Conservation (phyloP, 2,329 filamentous ascomycete genomes). For the Chaetomium strumarium region DNA sequence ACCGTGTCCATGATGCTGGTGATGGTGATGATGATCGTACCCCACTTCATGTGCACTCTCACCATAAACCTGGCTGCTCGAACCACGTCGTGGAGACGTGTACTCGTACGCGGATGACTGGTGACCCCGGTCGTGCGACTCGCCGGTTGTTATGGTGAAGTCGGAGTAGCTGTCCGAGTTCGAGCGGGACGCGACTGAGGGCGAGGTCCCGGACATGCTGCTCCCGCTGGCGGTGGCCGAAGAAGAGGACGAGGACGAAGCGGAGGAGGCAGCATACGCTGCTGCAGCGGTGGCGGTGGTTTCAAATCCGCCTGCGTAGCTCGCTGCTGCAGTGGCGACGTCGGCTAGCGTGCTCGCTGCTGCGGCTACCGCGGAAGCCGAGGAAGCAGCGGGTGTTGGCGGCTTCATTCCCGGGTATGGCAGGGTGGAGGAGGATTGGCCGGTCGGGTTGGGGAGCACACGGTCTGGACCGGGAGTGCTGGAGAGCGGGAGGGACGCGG, state of each 20-base stretch:
- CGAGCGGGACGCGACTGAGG: slow-evolving; percentile 11
- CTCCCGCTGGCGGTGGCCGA: slow-evolving; percentile 4
- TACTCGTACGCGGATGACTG: not conserved
- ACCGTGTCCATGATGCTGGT: not conserved
- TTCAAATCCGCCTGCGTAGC: slow-evolving; percentile 21
- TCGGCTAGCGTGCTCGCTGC: slow-evolving; percentile 24
- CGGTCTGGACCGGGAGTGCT: slow-evolving; percentile 26
- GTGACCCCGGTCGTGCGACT: slow-evolving; percentile 26
- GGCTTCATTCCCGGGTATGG: slow-evolving; percentile 28
- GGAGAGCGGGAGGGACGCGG: slow-evolving; percentile 34
- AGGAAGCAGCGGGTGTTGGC: not conserved
- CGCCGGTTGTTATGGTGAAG: slow-evolving; percentile 25
- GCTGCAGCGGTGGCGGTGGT: slow-evolving; percentile 5
- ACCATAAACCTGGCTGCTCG: slow-evolving; percentile 15
- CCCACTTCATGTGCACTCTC: not conserved
- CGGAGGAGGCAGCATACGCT: slow-evolving; percentile 11
- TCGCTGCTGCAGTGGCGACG: slow-evolving; percentile 25
- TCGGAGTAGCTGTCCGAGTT: slow-evolving; percentile 18
- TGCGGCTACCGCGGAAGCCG: not conserved
- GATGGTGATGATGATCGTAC: not conserved
- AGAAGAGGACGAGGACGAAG: slow-evolving; percentile 1
- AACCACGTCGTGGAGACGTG: slow-evolving; percentile 5
- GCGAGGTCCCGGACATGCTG: slow-evolving; percentile 10
- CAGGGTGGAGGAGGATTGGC: slow-evolving; percentile 27
- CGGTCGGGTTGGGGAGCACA: slow-evolving; percentile 33